Base-by-base conservation (phyloP, 345 rosid genomes). In the Erysimum cheiranthoides region DNA sequence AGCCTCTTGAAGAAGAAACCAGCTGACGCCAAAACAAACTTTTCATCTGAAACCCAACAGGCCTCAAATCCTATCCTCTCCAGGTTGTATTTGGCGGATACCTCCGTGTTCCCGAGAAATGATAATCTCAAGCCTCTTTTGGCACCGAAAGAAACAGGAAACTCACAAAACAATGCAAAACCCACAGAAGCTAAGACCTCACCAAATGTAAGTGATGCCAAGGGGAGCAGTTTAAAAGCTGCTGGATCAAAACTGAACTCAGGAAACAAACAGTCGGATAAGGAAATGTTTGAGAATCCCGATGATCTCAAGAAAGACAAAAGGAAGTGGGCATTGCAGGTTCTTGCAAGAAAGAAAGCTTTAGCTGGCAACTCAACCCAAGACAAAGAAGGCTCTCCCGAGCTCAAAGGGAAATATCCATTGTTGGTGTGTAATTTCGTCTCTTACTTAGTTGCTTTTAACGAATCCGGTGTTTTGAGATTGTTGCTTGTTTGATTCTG, bases 61-160 rank as follows among this genome's bases (percentile, higher is more conserved):
- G 77, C 83, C 46, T 78, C 80, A 74, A 85, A 85, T 85, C 90
- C 93, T 52, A 86, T 95, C 68, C 94, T 92, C 75, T 89, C 99
- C 68, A 88, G 97, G 81, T 80, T 95, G 82, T 95, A 92, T 83
- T 78, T 95, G 80, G 98, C 99, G 32, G 99, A 95, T 79, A 88
- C 98, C 34, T 95, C 98, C 52, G 97, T 95, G 69, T 87, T 95
- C 64, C 99, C 98, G 10, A 87, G 99, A 70, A 92, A 90, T 80
- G 85, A 86, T 68, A 86, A 88, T 82, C 81, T 95, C 65, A 88
- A 84, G 83, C 98, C 98, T 83, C 85, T 95, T 40, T 82, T 91
- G 66, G 84, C 81, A 40, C 70, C 73, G 50, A 74, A 85, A 75
- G 72, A 71, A 45, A 45, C 83, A 6, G 81, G 60, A 59, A 66